Base-by-base conservation (phyloP, 345 rosid genomes). In the Euphorbia tirucalli region DNA sequence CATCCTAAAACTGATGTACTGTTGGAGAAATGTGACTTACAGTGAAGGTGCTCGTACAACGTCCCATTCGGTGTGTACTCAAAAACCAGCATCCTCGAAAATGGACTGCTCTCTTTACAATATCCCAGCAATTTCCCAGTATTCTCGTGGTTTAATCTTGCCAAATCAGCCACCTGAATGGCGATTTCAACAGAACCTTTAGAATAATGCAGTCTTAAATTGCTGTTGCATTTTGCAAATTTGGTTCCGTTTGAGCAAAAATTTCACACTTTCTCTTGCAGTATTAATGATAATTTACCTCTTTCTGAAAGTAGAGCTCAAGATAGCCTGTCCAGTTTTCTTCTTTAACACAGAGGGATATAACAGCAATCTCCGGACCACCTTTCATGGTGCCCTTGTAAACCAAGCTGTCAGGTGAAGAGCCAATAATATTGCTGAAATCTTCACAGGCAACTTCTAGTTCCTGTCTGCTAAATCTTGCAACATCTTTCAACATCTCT, bases 391-490 rank as follows among this genome's bases (percentile, higher is more conserved):
- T 96, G 71, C 98, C 99, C 83, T 96, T 96, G 83, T 91, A 96
- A 71, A 93, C 88, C 80, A 88, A 80, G 83, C 97, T 88, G 81
- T 96, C 98, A 1, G 96, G 90, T 21, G 98, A 93, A 63, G 95
- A 88, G 37, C 96, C 99, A 61, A 96, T 93, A 61, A 96, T 91
- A 78, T 96, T 96, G 86, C 98, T 96, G 78, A 93, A 96, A 83
- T 96, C 98, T 87, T 96, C 99, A 76, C 98, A 96, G 43, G 99
- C 98, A 65, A 89, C 91, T 85, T 96, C 99, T 67, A 96, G 97
- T 71, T 89, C 98, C 83, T 88, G 97, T 80, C 96, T 91, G 73
- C 92, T 85, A 77, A 83, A 89, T 83, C 89, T 93, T n/a, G 68
- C 77, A 11, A 96, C 88, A 66, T 87, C 91, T 71, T 92, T 92